These are phyloP conservation scores for Przewalskia tangutica DNA, from an alignment of 257 asterid species.

Conservation along the genomic window DNA sequence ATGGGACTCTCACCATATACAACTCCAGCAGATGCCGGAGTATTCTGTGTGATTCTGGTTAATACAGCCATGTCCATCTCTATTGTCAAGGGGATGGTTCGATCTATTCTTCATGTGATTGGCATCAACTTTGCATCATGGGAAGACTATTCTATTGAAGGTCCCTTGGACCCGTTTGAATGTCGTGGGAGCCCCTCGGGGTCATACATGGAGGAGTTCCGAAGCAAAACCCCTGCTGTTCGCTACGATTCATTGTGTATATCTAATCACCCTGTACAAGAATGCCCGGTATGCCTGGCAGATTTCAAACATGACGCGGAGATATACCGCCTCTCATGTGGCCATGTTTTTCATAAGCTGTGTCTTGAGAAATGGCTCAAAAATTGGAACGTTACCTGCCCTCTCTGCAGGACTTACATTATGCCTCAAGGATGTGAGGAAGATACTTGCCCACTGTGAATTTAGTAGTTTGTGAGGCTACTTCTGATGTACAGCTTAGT, in stretches of 20 bases:
- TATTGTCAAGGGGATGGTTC: slow-evolving; percentile 54
- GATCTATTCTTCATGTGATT: slow-evolving; percentile 54
- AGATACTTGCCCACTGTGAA: slow-evolving; percentile 72
- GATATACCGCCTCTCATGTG: slow-evolving; percentile 63
- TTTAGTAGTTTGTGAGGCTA: not conserved
- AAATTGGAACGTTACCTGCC: slow-evolving; percentile 77
- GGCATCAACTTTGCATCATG: slow-evolving; percentile 65
- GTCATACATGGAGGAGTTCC: slow-evolving; percentile 69
- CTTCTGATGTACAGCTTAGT: slow-evolving; percentile 31
- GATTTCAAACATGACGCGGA: slow-evolving; percentile 56
- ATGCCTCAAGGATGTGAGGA: slow-evolving; percentile 58
- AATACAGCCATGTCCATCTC: slow-evolving; percentile 81
- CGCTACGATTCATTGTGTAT: slow-evolving; percentile 41
- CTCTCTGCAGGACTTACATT: slow-evolving; percentile 72
- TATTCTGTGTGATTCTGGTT: slow-evolving; percentile 65
- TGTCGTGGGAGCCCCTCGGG: slow-evolving; percentile 42
- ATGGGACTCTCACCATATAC: slow-evolving; percentile 87
- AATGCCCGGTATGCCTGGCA: slow-evolving; percentile 67
- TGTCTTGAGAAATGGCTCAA: slow-evolving; percentile 83
- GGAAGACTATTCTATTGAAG: slow-evolving; percentile 44
- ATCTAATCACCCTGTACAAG: slow-evolving; percentile 24
- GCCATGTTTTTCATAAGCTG: slow-evolving; percentile 63
- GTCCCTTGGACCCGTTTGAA: slow-evolving; percentile 35
- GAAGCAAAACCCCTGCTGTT: slow-evolving; percentile 46
- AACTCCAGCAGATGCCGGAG: slow-evolving; percentile 76